These are phyloP conservation scores for Paramecium octaurelia DNA, from an alignment of 73 alveolate species.

Conservation along the genomic window DNA sequence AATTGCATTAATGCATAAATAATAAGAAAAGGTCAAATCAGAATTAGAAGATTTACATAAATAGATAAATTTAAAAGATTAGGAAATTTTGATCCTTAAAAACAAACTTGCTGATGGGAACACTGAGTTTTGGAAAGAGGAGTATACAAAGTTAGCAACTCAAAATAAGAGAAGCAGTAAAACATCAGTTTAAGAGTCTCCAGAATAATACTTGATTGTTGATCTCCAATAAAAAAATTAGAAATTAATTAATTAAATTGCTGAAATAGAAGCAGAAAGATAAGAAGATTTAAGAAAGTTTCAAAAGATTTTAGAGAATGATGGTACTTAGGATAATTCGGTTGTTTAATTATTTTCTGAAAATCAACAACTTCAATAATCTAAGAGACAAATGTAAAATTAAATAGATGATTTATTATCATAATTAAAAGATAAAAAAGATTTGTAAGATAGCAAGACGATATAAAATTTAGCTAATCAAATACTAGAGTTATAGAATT, in stretches of 20 bases:
- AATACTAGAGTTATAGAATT: background rate
- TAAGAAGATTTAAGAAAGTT: background rate
- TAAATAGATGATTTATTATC: background rate
- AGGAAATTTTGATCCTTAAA: background rate
- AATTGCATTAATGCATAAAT: background rate
- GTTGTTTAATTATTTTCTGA: background rate
- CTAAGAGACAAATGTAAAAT: background rate
- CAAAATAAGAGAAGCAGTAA: background rate
- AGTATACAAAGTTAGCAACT: background rate
- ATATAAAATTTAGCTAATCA: background rate
- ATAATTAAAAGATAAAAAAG: background rate
- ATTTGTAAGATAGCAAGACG: background rate
- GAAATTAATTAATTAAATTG: background rate
- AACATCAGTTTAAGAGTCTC: background rate
- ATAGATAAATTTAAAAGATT: background rate
- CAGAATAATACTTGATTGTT: background rate
- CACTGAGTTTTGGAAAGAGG: background rate
- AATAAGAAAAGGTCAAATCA: background rate
- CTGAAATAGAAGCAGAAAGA: background rate
- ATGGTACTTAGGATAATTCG: background rate
- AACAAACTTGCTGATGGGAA: background rate
- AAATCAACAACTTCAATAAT: background rate
- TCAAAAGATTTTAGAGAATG: background rate
- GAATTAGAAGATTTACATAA: background rate
- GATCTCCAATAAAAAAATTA: background rate